Evolutionary conservation across 345 rosid genomes (phyloP), one percentile per base, ranked within the genome.

Genomic region (Garcia nutans): DNA sequence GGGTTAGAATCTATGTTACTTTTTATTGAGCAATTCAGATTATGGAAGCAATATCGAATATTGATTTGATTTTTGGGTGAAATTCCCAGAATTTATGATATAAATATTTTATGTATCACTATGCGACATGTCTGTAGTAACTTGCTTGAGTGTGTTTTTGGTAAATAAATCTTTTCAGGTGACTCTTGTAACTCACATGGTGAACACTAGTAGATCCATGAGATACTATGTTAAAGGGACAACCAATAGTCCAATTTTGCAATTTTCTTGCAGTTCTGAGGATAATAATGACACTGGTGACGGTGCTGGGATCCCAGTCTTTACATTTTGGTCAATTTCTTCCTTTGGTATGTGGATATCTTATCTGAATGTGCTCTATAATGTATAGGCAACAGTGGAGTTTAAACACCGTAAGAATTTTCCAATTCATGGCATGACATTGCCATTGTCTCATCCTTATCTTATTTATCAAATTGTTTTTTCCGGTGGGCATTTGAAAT

Each of bases 261-360:
- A 92, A 47, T 96, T 93, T 85, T 91, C 90, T 65, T 77, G 65
- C 74, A 79, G 60, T 63, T 83, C 82, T 19, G 89, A 83, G 68
- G 86, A 89, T 77, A 68, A 59, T 13, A 83, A 81, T 45, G 98
- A 93, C 71, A 68, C 68, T 67, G 97, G 96, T 76, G 97, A 96
- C 74, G 90, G 98, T 42, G 89, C 88, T 23, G 98, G 91, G 59
- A 77, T 87, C 76, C 90, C 89, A 6, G 94, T 91, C 71, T 93
- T 85, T 77, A 71, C 77, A 65, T 90, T 93, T 84, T 87, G 66
- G 84, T 84, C 96, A 56, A 57, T 92, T 63, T 72, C 89, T 73
- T 80, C 77, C 54, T 86, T 87, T 62, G 97, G 99, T 96, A 68
- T 26, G 66, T 42, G 10, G 16, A 6, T 66, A 15, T 56, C n/a